Percentiles rank a stretch among this genome's conserved stretches.
Evolutionary conservation across 2,329 filamentous ascomycete genomes (phyloP).

Genomic region (Stemphylium vesicarium): DNA sequence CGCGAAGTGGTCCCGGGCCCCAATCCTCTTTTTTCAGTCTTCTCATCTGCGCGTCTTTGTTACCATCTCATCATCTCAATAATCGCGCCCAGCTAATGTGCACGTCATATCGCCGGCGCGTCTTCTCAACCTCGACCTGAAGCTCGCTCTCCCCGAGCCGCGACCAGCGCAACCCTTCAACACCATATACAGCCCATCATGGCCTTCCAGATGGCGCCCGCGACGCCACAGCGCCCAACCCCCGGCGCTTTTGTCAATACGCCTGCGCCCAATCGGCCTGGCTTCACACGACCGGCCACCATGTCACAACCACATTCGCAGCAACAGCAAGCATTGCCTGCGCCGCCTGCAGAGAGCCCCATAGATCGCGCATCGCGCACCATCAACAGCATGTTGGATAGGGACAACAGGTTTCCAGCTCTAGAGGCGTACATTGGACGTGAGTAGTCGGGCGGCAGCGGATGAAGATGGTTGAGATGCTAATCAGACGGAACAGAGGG

Average conservation of each 20-base stretch:
- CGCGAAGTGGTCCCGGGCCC: slow-evolving; percentile 33
- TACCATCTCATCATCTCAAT: slow-evolving; percentile 11
- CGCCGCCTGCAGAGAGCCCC: slow-evolving; percentile 57
- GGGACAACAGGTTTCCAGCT: slow-evolving; percentile 83
- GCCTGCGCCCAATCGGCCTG: slow-evolving; percentile 60
- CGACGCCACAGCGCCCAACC: slow-evolving; percentile 71
- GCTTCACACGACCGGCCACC: slow-evolving; percentile 33
- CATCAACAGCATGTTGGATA: slow-evolving; percentile 78
- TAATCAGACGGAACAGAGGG: slow-evolving; percentile 67
- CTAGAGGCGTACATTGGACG: slow-evolving; percentile 88
- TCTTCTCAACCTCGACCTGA: slow-evolving; percentile 35
- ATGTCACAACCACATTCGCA: slow-evolving; percentile 34
- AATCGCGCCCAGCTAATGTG: slow-evolving; percentile 37
- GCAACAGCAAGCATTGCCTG: slow-evolving; percentile 31
- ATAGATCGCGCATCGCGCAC: slow-evolving; percentile 81
- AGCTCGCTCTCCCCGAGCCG: slow-evolving; percentile 30
- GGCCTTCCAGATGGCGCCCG: slow-evolving; percentile 39
- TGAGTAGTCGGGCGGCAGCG: slow-evolving; percentile 55
- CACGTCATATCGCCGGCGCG: slow-evolving; percentile 37
- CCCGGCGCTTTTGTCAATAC: slow-evolving; percentile 80
- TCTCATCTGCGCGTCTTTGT: slow-evolving; percentile 23
- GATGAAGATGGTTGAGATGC: slow-evolving; percentile 15
- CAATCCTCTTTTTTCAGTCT: slow-evolving; percentile 21
- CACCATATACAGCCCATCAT: slow-evolving; percentile 24
- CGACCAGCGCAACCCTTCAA: slow-evolving; percentile 24